Base-by-base conservation (phyloP, 306 rosid genomes). In the Prunus armeniaca region DNA sequence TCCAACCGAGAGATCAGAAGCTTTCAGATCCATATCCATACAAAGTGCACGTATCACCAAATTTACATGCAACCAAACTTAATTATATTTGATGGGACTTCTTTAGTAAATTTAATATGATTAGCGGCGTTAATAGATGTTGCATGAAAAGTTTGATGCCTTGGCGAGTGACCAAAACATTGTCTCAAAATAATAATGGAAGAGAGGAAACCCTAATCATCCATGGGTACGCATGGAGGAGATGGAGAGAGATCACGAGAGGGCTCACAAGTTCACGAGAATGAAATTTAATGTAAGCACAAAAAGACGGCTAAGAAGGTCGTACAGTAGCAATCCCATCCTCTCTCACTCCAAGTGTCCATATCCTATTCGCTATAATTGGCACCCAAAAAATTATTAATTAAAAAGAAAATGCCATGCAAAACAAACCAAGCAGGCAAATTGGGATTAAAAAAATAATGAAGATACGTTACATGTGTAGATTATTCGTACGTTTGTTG, bases 231-330 rank as follows among this genome's bases (percentile, higher is more conserved):
- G 81, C 76, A 78, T 76, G 77, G 70, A 77, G 41, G 56, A 15
- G 57, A 17, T 25, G 43, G n/a, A 19, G 43, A 38, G 43, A 46
- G 89, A 76, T 90, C 95, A 90, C 94, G 90, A 75, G 91, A 74
- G 22, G 51, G 24, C 34, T 41, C 71, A 43, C 50, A 71, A 71
- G 89, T 80, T 87, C 93, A 87, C 93, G 74, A 75, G 46, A 58
- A 46, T 20, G 60, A 61, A 73, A 73, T 73, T 65, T 45, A 73
- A 67, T 54, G 65, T 64, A 43, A 80, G 5, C 89, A 83, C 90
- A 72, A 82, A 64, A 82, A 63, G 87, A 87, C 89, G 90, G 88
- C 87, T 81, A 67, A 78, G 83, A 82, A 85, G 25, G 41, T 72
- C 83, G 74, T 76, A 72, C 54, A 77, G 17, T 32, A 71, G 10